Percentiles rank a stretch among this genome's conserved stretches.
phyloP scores from a whole-genome alignment of 2,329 filamentous ascomycete species.

The Zasmidium citrigriseum region DNA sequence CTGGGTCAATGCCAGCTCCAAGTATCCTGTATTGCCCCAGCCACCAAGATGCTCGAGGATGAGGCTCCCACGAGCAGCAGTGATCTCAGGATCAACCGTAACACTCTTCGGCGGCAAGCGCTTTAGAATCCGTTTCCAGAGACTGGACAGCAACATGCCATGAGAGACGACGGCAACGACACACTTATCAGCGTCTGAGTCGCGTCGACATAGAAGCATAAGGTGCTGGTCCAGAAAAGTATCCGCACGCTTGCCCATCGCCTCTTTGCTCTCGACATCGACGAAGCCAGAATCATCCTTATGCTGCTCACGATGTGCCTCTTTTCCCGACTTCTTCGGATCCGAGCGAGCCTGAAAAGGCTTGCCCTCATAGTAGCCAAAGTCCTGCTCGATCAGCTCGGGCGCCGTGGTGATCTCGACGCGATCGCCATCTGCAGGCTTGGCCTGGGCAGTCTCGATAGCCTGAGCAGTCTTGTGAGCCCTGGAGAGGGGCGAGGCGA shows the following conservation, averaged over 20 bases:
- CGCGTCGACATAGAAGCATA: conserved; percentile 53
- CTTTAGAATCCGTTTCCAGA: conserved; percentile 65
- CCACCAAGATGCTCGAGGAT: conserved; percentile 57
- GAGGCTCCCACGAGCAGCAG: conserved; percentile 37
- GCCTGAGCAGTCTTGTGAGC: conserved; percentile 71
- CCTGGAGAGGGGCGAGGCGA: conserved; percentile 75
- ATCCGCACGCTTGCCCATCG: conserved; percentile 65
- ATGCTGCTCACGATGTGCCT: conserved; percentile 42
- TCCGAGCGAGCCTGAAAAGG: conserved; percentile 51
- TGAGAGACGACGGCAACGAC: conserved; percentile 74
- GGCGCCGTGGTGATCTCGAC: conserved; percentile 44
- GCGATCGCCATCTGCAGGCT: conserved; percentile 2
- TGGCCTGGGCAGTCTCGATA: conserved; percentile 58
- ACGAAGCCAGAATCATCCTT: conserved; percentile 47
- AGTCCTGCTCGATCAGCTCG: conserved; percentile 71
- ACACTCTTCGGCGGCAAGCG: conserved; percentile 54
- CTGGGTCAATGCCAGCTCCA: conserved; percentile 42
- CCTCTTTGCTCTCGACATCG: conserved; percentile 67
- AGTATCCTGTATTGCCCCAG: conserved; percentile 68
- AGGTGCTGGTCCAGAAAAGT: conserved; percentile 68
- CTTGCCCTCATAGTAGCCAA: conserved; percentile 69
- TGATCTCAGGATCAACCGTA: conserved; percentile 45
- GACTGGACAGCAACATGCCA: conserved; percentile 72
- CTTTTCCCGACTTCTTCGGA: conserved; percentile 38
- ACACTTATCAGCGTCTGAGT: conserved; percentile 11